A percentile compares a stretch with the other conserved stretches of the same genome.
phyloP scores from a whole-genome alignment of 1,284 basidiomycete genomes.

The Mycosarcoma mackinlayi region DNA sequence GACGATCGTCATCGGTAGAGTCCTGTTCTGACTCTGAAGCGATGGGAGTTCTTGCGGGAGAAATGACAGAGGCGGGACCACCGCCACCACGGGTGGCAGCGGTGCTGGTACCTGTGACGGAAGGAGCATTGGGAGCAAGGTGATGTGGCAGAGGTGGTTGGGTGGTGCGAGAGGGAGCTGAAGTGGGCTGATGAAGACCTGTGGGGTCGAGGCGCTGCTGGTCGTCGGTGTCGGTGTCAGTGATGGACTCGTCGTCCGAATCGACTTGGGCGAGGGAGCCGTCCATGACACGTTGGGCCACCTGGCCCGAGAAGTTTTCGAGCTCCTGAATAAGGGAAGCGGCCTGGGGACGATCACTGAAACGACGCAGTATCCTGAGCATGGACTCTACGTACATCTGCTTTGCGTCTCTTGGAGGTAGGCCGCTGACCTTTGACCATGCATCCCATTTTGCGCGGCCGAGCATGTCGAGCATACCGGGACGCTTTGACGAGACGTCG shows the following conservation, averaged over 20 bases:
- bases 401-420: conserved; percentile 83
- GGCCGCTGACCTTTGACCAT: conserved; percentile 89
- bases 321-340: conserved; percentile 82
- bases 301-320: conserved; percentile 80
- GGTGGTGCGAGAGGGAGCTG: conserved; percentile 12
- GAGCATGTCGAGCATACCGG: conserved; percentile 91
- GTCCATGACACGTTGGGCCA: conserved; percentile 75
- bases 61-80: conserved; percentile 14
- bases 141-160: conserved; percentile 18
- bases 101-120: conserved; percentile 43
- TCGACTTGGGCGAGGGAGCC: conserved; percentile 43
- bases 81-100: conserved; percentile 47
- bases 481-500: conserved; percentile 81
- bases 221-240: conserved; percentile 33
- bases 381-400: conserved; percentile 88
- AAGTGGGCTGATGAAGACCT: conserved; percentile 19
- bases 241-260: conserved; percentile 36
- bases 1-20: conserved; percentile 32
- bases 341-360: conserved; percentile 83
- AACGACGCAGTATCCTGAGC: conserved; percentile 82
- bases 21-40: conserved; percentile 38
- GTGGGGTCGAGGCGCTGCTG: conserved; percentile 44
- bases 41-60: conserved; percentile 30
- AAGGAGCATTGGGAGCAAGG: conserved; percentile 36
- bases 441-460: conserved; percentile 97